Percentiles rank a stretch among this genome's conserved stretches.
Conservation (phyloP, 1,284 basidiomycete genomes). For the Fistulinella cinereoalba region DNA sequence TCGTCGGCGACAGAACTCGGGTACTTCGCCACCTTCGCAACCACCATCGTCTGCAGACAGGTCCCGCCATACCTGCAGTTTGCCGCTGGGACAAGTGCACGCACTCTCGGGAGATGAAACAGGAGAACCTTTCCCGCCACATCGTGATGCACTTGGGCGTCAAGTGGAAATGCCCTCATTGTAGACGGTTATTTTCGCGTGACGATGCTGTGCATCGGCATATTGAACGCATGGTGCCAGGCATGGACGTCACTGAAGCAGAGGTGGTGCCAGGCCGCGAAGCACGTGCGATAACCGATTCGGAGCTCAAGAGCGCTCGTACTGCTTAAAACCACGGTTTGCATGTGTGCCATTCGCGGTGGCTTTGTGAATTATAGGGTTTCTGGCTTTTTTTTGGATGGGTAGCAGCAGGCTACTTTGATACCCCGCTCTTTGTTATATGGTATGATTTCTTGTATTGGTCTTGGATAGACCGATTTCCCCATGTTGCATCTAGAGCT, state of each 20-base stretch:
- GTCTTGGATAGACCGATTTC: background rate
- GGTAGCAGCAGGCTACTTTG: background rate
- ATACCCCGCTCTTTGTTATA: constrained; percentile 9
- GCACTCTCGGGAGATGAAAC: constrained; percentile 27
- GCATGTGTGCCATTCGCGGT: background rate
- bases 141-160: constrained; percentile 29
- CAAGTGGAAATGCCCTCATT: constrained; percentile 32
- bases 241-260: constrained; percentile 20
- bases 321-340: constrained; percentile 7
- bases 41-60: constrained; percentile 23
- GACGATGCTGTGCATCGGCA: constrained; percentile 34
- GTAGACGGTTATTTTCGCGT: constrained; percentile 26
- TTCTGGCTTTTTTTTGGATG: background rate
- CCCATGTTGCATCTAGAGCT: background rate
- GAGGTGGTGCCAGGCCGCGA: constrained; percentile 26
- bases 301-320: constrained; percentile 4
- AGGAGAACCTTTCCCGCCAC: constrained; percentile 35
- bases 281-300: constrained; percentile 20
- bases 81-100: constrained; percentile 29
- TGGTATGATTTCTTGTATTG: background rate
- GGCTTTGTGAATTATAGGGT: background rate
- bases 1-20: constrained; percentile 25
- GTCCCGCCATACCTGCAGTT: constrained; percentile 10
- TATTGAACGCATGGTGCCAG: constrained; percentile 29
- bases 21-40: constrained; percentile 27